Evolutionary conservation across 352 stramenopile species (phyloP).

Genomic region (Phytophthora cajani): DNA sequence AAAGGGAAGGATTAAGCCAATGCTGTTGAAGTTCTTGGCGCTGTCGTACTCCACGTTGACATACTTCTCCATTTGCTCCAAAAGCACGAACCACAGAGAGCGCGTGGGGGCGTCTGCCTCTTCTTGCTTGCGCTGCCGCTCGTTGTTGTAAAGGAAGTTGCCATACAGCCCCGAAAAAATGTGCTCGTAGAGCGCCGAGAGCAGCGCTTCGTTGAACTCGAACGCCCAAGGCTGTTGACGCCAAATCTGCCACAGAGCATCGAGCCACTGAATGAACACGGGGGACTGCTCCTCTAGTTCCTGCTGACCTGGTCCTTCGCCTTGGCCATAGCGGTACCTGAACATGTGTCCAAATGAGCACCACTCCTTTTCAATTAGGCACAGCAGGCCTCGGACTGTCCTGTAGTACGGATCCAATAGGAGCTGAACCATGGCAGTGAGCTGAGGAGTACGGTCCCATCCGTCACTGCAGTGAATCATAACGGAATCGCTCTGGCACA

Average conservation of each 20-base stretch:
- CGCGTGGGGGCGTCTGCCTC: constrained; percentile 66
- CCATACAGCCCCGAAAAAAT: constrained; percentile 97
- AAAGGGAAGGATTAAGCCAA: constrained; percentile 80
- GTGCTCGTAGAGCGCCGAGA: constrained; percentile 95
- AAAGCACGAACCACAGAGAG: constrained; percentile 76
- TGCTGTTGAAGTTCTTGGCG: constrained; percentile 88
- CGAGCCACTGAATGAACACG: constrained; percentile 99
- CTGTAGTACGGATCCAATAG: constrained; percentile 98
- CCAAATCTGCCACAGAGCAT: constrained; percentile 98
- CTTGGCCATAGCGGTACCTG: constrained; percentile 95
- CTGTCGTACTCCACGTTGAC: constrained; percentile 86
- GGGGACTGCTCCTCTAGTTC: constrained; percentile 98
- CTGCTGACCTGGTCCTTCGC: constrained; percentile 92
- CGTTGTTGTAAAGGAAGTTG: constrained; percentile 98
- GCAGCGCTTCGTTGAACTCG: constrained; percentile 96
- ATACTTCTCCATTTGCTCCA: constrained; percentile 71
- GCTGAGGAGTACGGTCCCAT: constrained; percentile 98
- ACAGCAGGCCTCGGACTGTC: constrained; percentile 95
- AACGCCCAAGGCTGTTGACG: constrained; percentile 97
- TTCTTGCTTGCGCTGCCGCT: constrained; percentile 78
- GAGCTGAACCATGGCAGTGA: constrained; percentile 95
- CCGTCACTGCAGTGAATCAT: constrained; percentile 99
- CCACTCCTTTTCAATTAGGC: constrained; percentile 99
- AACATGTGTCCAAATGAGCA: constrained; percentile 99
- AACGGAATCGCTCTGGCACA: constrained; percentile 94